Percentiles rank a stretch among this genome's conserved stretches.
These are phyloP conservation scores for Pichia sp. DNA, from an alignment of 1,139 yeast species.

Conservation along the genomic window DNA sequence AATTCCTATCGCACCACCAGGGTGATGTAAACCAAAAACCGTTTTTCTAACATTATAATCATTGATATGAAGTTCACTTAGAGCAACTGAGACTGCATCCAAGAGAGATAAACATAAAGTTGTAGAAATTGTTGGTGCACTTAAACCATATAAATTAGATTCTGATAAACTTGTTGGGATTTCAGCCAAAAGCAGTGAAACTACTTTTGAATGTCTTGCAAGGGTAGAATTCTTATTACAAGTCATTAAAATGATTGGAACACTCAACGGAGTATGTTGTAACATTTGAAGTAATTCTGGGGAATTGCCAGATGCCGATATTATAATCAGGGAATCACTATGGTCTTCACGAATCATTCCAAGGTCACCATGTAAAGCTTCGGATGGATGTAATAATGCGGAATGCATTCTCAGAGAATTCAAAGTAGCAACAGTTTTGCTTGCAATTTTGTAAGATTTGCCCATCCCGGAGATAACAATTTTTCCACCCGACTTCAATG, in stretches of 20 bases:
- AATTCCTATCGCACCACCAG: constrained; percentile 86
- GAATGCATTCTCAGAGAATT: constrained; percentile 72
- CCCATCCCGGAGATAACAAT: constrained; percentile 79
- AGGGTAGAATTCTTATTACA: constrained; percentile 47
- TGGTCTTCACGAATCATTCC: constrained; percentile 55
- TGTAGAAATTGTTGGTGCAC: constrained; percentile 85
- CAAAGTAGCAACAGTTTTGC: constrained; percentile 73
- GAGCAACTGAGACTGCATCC: constrained; percentile 70
- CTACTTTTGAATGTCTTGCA: constrained; percentile 40
- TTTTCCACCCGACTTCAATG: constrained; percentile 53
- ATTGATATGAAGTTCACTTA: constrained; percentile 59
- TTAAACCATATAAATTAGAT: constrained; percentile 64
- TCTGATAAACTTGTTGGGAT: constrained; percentile 56
- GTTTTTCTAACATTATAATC: constrained; percentile 49
- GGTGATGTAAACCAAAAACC: constrained; percentile 67
- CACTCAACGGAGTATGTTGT: constrained; percentile 48
- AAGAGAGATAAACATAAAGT: constrained; percentile 71
- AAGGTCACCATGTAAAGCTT: constrained; percentile 86
- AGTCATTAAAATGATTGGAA: constrained; percentile 60
- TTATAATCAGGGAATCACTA: constrained; percentile 57
- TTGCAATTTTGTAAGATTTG: constrained; percentile 72
- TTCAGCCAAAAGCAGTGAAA: constrained; percentile 55
- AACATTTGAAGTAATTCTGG: constrained; percentile 62
- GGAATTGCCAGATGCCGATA: constrained; percentile 80
- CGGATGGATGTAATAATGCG: constrained; percentile 69